Percentiles rank a stretch among this genome's conserved stretches.
phyloP scores from a whole-genome alignment of 805 yeast genomes.

The Pichia scutulata region DNA sequence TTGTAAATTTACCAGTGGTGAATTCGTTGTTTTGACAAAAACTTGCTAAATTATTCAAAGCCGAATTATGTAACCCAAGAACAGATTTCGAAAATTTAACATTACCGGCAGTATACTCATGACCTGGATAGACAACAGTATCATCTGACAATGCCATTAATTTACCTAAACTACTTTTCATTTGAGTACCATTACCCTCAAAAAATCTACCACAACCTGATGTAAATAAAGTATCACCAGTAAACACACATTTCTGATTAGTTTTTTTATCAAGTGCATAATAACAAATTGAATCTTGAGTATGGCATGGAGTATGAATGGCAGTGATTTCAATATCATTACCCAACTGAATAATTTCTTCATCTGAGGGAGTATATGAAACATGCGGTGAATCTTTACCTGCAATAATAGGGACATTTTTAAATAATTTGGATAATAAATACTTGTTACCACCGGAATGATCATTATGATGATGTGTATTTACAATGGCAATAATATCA shows the following conservation, averaged over 20 bases:
- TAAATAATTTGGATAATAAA: slow-evolving; percentile 25
- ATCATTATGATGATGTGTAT: slow-evolving; percentile 95
- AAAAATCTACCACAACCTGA: slow-evolving; percentile 97
- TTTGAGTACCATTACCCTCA: slow-evolving; percentile 79
- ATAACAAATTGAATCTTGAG: slow-evolving; percentile 93
- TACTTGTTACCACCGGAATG: slow-evolving; percentile 81
- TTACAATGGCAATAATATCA: slow-evolving; percentile 69
- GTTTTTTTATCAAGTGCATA: slow-evolving; percentile 58
- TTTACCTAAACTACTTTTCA: slow-evolving; percentile 62
- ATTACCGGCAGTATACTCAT: slow-evolving; percentile 85
- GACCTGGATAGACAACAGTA: slow-evolving; percentile 85
- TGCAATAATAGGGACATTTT: slow-evolving; percentile 61
- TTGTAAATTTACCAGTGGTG: slow-evolving; percentile 82
- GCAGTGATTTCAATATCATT: slow-evolving; percentile 60
- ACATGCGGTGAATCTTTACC: slow-evolving; percentile 79
- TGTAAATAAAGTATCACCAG: slow-evolving; percentile 91
- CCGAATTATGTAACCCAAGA: slow-evolving; percentile 38
- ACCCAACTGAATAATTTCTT: slow-evolving; percentile 58
- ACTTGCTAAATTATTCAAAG: slow-evolving; percentile 45
- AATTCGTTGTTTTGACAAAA: slow-evolving; percentile 50
- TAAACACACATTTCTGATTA: slow-evolving; percentile 68
- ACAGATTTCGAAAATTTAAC: slow-evolving; percentile 68
- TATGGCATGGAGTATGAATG: slow-evolving; percentile 95
- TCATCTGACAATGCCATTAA: slow-evolving; percentile 58
- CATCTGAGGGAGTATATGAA: slow-evolving; percentile 59